Base-by-base conservation (phyloP, 2,329 filamentous ascomycete species). In the Fusarium armeniacum region DNA sequence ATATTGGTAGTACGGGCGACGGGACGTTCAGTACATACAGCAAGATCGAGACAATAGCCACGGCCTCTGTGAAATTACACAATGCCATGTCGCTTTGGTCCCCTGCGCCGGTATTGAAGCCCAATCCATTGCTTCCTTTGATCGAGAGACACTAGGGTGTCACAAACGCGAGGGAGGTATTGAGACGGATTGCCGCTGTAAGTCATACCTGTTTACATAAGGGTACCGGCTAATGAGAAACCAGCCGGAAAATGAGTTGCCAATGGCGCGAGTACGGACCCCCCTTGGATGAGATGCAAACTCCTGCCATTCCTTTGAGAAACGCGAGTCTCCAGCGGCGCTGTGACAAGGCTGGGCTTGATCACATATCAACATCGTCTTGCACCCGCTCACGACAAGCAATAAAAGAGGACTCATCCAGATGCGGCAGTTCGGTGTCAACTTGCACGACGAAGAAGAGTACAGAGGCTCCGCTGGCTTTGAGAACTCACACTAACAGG, bases 61-160 rank as follows among this genome's bases (percentile, higher is more conserved):
- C 80, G 4, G 87, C 86, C 11, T 78, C 81, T 15, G 81, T 90
- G 46, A 84, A 82, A 57, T 78, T 83, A 38, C 81, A 84, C 58
- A 83, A 85, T 67, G 73, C 80, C 1, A 65, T 78, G 10, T 89
- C 87, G 1, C 77, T 79, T 24, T 89, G 86, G 87, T 87, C 84
- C 6, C 83, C 84, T 4, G 79, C 78, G 13, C 79, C 78, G 3
- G 72, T 73, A 5, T 78, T 78, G 4, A 65, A 75, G 2, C 72
- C 78, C 1, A 82, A 80, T 43, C 78, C 81, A 6, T 65, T 88
- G 3, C 78, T 83, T 24, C 76, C 79, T 11, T 79, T 86, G 43
- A 80, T 87, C 24, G 78, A 82, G 46, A 79, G 80, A 22, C 81
- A 87, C 70, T 88, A 81, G 86, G 85, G 84, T 0, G 68, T 77